phyloP scores from a whole-genome alignment of 1,284 basidiomycete species.

The Puccinia triticina region DNA sequence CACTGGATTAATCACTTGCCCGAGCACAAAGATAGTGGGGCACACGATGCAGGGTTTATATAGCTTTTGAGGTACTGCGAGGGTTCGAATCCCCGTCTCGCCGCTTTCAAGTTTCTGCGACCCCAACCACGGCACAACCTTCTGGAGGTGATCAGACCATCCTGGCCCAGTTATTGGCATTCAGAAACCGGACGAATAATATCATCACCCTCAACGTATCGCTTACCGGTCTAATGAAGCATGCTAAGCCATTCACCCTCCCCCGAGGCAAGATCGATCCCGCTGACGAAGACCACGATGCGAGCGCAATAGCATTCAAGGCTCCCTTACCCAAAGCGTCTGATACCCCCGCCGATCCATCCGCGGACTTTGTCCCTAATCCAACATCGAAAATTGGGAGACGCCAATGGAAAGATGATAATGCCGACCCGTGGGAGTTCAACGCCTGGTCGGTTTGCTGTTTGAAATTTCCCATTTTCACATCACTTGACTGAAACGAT shows the following conservation, averaged over 20 bases:
- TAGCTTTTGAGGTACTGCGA: background rate
- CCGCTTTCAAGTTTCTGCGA: background rate
- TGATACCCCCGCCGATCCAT: background rate
- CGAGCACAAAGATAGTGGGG: conserved; percentile 48
- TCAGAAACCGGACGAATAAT: background rate
- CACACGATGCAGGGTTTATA: background rate
- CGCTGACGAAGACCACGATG: conserved; percentile 34
- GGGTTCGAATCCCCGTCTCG: conserved; percentile 6
- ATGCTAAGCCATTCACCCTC: conserved; percentile 26
- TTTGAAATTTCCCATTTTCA: background rate
- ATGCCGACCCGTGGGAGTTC: conserved; percentile 43
- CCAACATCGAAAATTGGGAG: conserved; percentile 43
- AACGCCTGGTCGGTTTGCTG: conserved; percentile 42
- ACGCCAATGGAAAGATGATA: conserved; percentile 37
- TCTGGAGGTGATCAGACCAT: too few relatives aligned
- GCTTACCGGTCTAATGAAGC: background rate
- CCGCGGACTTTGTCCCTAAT: background rate
- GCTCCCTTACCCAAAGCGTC: conserved; percentile 30
- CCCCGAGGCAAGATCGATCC: conserved; percentile 33
- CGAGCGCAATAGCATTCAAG: conserved; percentile 42
- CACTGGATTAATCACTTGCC: conserved; percentile 52
- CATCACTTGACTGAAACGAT: background rate
- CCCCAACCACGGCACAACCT: too few relatives aligned
- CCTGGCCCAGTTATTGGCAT: background rate
- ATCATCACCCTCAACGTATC: background rate